phyloP scores from a whole-genome alignment of 2,329 filamentous ascomycete genomes.

The Ploettnerulaceae sp. region DNA sequence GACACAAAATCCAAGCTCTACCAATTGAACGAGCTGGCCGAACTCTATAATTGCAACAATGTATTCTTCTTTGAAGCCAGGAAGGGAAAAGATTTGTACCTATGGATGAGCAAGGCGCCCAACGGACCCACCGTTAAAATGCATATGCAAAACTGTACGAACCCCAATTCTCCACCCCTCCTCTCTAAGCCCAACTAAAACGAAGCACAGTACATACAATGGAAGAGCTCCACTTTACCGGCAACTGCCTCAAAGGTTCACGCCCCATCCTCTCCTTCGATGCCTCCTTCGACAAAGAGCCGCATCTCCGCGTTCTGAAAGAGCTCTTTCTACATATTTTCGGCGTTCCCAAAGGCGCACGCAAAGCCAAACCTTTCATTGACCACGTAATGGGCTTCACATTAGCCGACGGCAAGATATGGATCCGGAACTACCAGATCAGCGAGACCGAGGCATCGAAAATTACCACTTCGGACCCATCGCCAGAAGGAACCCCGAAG shows the following conservation, averaged over 20 bases:
- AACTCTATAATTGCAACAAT: constrained; percentile 91
- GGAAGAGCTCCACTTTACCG: constrained; percentile 94
- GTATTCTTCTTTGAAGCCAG: constrained; percentile 92
- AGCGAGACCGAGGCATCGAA: constrained; percentile 69
- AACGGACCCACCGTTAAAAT: constrained; percentile 56
- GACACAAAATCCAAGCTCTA: constrained; percentile 89
- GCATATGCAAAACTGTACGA: constrained; percentile 68
- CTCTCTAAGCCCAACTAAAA: constrained; percentile 10
- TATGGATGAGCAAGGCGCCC: constrained; percentile 88
- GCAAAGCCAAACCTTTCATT: constrained; percentile 91
- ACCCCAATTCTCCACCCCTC: not conserved
- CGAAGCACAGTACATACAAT: constrained; percentile 73
- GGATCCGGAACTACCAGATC: constrained; percentile 93
- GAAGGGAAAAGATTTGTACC: constrained; percentile 90
- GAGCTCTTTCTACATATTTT: constrained; percentile 89
- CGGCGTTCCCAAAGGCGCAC: constrained; percentile 80
- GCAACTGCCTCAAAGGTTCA: constrained; percentile 93
- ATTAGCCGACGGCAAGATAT: constrained; percentile 87
- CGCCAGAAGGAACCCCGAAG: constrained; percentile 42
- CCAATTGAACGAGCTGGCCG: constrained; percentile 68
- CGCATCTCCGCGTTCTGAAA: constrained; percentile 77
- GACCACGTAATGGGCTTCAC: constrained; percentile 95
- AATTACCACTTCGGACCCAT: constrained; percentile 38
- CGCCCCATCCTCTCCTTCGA: constrained; percentile 91
- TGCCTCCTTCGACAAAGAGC: constrained; percentile 73